phyloP scores from a whole-genome alignment of 192 early-diverging fungal species.

The Coemansia interrupta region DNA sequence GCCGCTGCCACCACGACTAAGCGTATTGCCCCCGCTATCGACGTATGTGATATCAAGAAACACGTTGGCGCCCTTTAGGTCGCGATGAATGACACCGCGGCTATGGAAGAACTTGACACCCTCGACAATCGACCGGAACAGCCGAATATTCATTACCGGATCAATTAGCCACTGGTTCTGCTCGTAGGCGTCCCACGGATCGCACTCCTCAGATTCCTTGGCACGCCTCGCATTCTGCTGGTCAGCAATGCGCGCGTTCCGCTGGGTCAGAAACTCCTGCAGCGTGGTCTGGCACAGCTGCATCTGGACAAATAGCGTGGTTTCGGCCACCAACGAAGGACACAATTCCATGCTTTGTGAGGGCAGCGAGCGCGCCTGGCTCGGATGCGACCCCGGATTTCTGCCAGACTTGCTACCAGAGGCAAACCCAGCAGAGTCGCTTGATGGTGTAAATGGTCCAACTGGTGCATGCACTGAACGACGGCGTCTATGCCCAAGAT shows the following conservation, averaged over 20 bases:
- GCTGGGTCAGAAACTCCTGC: constrained; percentile 61
- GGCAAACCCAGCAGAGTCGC: not conserved
- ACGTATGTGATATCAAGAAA: constrained; percentile 60
- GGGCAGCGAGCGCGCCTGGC: constrained; percentile 18
- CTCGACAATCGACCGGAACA: constrained; percentile 73
- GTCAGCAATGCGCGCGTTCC: constrained; percentile 58
- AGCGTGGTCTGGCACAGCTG: constrained; percentile 81
- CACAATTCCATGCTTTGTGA: constrained; percentile 16
- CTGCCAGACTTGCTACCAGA: not conserved
- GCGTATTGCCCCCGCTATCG: constrained; percentile 34
- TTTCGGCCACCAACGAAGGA: constrained; percentile 20
- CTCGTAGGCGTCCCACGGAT: constrained; percentile 11
- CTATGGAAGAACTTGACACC: constrained; percentile 62
- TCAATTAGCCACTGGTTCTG: constrained; percentile 54
- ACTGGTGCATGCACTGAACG: constrained; percentile 6
- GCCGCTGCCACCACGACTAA: constrained; percentile 29
- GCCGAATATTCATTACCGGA: constrained; percentile 53
- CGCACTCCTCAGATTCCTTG: constrained; percentile 17
- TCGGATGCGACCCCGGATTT: constrained; percentile 15
- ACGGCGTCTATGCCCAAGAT: not conserved
- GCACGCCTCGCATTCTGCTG: constrained; percentile 13
- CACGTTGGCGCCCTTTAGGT: constrained; percentile 85
- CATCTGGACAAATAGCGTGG: constrained; percentile 83
- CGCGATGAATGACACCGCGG: constrained; percentile 69
- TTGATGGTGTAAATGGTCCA: constrained; percentile 5